Conservation (phyloP, 2,329 filamentous ascomycete genomes). For the Nannizziopsis barbatae region DNA sequence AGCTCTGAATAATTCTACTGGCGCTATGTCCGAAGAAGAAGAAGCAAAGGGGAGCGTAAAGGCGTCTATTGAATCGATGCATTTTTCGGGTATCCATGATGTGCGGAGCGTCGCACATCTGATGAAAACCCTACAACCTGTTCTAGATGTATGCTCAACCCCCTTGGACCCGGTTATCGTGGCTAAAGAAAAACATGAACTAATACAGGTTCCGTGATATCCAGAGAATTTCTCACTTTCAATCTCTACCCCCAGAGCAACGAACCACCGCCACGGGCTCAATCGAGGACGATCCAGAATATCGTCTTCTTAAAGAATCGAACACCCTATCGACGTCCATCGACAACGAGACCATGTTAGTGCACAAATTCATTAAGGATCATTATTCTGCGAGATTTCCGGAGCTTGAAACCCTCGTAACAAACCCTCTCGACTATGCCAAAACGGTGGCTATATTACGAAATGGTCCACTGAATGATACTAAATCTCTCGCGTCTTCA, state of each 20-base stretch:
- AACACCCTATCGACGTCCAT: conserved; percentile 86
- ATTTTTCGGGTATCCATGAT: conserved; percentile 60
- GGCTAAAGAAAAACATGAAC: conserved; percentile 43
- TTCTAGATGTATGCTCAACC: conserved; percentile 61
- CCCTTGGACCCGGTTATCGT: conserved; percentile 15
- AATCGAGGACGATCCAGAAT: conserved; percentile 85
- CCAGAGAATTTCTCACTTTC: conserved; percentile 72
- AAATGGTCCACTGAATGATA: conserved; percentile 82
- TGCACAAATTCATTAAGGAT: conserved; percentile 94
- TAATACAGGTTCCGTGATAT: conserved; percentile 47
- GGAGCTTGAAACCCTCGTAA: conserved; percentile 79
- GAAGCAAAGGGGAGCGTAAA: conserved; percentile 62
- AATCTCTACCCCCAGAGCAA: conserved; percentile 55
- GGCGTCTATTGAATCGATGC: conserved; percentile 71
- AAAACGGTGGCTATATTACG: conserved; percentile 88
- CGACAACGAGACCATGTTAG: conserved; percentile 79
- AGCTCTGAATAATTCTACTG: not conserved
- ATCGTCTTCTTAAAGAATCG: conserved; percentile 74
- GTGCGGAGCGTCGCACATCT: conserved; percentile 67
- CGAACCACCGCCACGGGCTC: conserved; percentile 61
- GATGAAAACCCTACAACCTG: conserved; percentile 69
- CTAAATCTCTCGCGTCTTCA: conserved; percentile 66
- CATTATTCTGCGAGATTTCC: conserved; percentile 92
- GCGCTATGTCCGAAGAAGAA: conserved; percentile 29
- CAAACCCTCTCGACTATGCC: conserved; percentile 86